A percentile compares a stretch with the other conserved stretches of the same genome.
These are phyloP conservation scores for Circinella minor DNA, from an alignment of 371 early-diverging fungal genomes.

Conservation along the genomic window DNA sequence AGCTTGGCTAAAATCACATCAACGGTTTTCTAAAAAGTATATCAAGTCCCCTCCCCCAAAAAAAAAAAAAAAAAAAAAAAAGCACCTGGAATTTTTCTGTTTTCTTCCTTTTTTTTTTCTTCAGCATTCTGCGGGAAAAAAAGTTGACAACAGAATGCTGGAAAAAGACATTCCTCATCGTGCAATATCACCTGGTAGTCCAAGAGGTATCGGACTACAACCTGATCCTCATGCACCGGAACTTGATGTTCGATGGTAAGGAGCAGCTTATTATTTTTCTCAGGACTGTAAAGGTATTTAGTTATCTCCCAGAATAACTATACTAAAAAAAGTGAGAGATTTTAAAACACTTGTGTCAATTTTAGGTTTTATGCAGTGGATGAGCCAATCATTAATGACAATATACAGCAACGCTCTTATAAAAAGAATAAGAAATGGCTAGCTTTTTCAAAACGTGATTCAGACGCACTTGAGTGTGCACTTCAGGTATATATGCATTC, in stretches of 20 bases:
- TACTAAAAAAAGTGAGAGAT: no score
- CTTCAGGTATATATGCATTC: constrained; percentile 38
- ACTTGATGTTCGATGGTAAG: constrained; percentile 22
- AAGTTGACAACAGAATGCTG: not conserved
- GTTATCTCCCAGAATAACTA: not conserved
- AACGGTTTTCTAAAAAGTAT: no score
- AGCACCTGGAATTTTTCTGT: not conserved
- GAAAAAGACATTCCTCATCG: constrained; percentile 9
- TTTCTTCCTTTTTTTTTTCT: not conserved
- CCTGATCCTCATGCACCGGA: constrained; percentile 24
- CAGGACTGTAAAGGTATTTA: not conserved
- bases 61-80: not conserved
- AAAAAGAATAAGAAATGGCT: constrained; percentile 45
- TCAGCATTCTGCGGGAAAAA: not conserved
- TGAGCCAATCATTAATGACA: constrained; percentile 7
- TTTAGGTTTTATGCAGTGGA: constrained; percentile 27
- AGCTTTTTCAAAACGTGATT: constrained; percentile 64
- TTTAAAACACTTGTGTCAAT: not conserved
- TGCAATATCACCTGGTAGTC: constrained; percentile 13
- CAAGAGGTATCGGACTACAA: constrained; percentile 17
- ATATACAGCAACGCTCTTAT: not conserved
- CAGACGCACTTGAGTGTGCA: constrained; percentile 61
- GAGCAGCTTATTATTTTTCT: not conserved
- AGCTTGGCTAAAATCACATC: no score
- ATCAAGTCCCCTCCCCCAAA: not conserved